Percentiles rank a stretch among this genome's conserved stretches.
Conservation (phyloP, 2,329 filamentous ascomycete genomes). For the Geosmithia flava region DNA sequence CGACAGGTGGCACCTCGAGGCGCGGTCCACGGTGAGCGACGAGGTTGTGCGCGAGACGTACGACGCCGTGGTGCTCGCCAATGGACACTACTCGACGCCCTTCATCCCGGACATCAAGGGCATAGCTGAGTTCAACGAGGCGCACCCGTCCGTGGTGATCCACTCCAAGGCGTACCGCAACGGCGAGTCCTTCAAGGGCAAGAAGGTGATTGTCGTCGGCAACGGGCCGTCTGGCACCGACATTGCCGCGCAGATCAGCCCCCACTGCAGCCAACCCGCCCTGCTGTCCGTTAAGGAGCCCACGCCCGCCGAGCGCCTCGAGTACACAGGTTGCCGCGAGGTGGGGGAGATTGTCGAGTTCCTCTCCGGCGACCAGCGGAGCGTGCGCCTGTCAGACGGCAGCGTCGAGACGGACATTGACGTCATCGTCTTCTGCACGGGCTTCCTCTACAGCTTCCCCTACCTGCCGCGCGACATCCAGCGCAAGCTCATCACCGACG, state of each 20-base stretch:
- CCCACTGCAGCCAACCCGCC: conserved; percentile 45
- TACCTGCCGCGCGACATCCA: conserved; percentile 41
- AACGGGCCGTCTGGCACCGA: conserved; percentile 78
- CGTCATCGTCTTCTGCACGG: conserved; percentile 74
- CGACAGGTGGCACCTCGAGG: conserved; percentile 50
- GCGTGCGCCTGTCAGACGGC: conserved; percentile 55
- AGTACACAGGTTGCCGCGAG: conserved; percentile 34
- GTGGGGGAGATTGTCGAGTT: conserved; percentile 47
- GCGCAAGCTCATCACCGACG: conserved; percentile 49
- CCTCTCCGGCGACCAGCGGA: conserved; percentile 33
- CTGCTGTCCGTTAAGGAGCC: conserved; percentile 50
- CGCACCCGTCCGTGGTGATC: conserved; percentile 47
- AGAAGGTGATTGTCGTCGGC: conserved; percentile 74
- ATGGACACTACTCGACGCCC: conserved; percentile 61
- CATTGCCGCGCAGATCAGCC: conserved; percentile 64
- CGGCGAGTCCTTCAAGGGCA: conserved; percentile 46
- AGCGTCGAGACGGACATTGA: conserved; percentile 57
- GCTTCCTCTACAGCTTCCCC: conserved; percentile 76
- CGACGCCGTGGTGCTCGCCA: conserved; percentile 65
- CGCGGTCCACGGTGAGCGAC: conserved; percentile 34
- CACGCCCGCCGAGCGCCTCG: conserved; percentile 30
- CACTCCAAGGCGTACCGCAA: conserved; percentile 75
- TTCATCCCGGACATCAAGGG: conserved; percentile 52
- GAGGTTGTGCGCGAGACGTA: conserved; percentile 34
- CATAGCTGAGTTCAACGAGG: conserved; percentile 43